A percentile compares a stretch with the other conserved stretches of the same genome.
phyloP scores from a whole-genome alignment of 495 filamentous ascomycete genomes.

The Delitschia confertaspora region DNA sequence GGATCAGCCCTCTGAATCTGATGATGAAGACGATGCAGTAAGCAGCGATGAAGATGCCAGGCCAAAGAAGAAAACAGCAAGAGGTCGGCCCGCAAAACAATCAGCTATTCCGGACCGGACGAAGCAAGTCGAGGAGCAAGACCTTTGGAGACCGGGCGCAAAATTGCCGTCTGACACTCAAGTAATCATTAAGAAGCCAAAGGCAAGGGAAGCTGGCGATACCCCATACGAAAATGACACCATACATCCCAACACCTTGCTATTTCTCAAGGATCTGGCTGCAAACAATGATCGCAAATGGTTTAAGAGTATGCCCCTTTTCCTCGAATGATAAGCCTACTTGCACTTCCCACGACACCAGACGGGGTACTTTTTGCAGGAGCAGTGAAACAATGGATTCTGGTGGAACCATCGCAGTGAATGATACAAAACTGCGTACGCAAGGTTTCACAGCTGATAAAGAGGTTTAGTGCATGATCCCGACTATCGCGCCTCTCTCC shows the following conservation, averaged over 20 bases:
- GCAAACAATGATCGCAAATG: conserved; percentile 72
- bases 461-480: conserved; percentile 53
- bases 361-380: background rate
- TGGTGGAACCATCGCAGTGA: too few species aligned
- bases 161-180: conserved; percentile 54
- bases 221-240: conserved; percentile 58
- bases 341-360: too few species aligned
- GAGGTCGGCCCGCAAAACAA: conserved; percentile 18
- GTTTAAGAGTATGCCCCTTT: conserved; percentile 57
- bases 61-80: conserved; percentile 25
- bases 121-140: conserved; percentile 38
- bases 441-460: conserved; percentile 5
- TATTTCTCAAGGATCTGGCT: conserved; percentile 66
- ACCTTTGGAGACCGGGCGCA: conserved; percentile 51
- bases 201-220: conserved; percentile 57
- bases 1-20: conserved; percentile 15
- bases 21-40: conserved; percentile 26
- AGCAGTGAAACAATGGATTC: background rate
- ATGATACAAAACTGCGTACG: background rate
- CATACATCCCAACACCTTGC: conserved; percentile 72
- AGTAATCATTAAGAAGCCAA: conserved; percentile 58
- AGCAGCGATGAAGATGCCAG: conserved; percentile 30
- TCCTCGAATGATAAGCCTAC: background rate
- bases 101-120: conserved; percentile 21
- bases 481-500: conserved; percentile 65